Conservation (phyloP, 768 basidiomycete species). For the Leccinum rimulosum region DNA sequence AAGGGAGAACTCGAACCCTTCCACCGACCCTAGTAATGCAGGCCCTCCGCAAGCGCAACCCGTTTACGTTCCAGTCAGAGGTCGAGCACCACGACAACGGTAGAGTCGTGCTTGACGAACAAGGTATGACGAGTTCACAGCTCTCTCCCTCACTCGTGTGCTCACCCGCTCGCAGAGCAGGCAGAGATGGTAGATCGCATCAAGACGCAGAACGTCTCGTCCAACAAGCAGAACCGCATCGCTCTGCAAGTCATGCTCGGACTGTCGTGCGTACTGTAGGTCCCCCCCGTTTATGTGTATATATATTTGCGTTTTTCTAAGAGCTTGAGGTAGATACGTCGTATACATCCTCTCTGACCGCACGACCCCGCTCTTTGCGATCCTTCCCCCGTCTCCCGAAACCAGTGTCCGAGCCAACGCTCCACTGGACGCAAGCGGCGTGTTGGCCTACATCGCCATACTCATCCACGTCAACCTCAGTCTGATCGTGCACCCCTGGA, state of each 20-base stretch:
- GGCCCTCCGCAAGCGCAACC: slow-evolving; percentile 42
- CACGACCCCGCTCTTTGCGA: slow-evolving; percentile 46
- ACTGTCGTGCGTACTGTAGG: slow-evolving; percentile 49
- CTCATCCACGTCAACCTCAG: slow-evolving; percentile 50
- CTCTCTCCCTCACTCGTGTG: neutral
- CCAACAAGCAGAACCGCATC: slow-evolving; percentile 41
- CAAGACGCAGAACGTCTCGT: slow-evolving; percentile 41
- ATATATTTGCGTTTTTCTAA: too few relatives aligned
- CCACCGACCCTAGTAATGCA: slow-evolving; percentile 20
- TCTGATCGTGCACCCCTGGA: slow-evolving; percentile 39
- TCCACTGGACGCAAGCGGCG: slow-evolving; percentile 44
- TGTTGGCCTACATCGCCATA: slow-evolving; percentile 48
- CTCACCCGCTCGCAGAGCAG: slow-evolving; percentile 47
- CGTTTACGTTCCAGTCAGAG: slow-evolving; percentile 40
- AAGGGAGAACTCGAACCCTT: slow-evolving; percentile 1
- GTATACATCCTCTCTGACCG: slow-evolving; percentile 43
- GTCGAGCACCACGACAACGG: slow-evolving; percentile 28
- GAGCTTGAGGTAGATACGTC: slow-evolving; percentile 40
- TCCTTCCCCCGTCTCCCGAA: slow-evolving; percentile 36
- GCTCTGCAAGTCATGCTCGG: slow-evolving; percentile 42
- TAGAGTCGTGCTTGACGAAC: slow-evolving; percentile 46
- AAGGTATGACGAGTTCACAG: slow-evolving; percentile 36
- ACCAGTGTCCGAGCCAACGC: slow-evolving; percentile 8
- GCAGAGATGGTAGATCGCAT: slow-evolving; percentile 53
- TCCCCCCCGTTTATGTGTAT: too few relatives aligned